Conservation (phyloP, 2,329 filamentous ascomycete species). For the Arthrinium phaeospermum region DNA sequence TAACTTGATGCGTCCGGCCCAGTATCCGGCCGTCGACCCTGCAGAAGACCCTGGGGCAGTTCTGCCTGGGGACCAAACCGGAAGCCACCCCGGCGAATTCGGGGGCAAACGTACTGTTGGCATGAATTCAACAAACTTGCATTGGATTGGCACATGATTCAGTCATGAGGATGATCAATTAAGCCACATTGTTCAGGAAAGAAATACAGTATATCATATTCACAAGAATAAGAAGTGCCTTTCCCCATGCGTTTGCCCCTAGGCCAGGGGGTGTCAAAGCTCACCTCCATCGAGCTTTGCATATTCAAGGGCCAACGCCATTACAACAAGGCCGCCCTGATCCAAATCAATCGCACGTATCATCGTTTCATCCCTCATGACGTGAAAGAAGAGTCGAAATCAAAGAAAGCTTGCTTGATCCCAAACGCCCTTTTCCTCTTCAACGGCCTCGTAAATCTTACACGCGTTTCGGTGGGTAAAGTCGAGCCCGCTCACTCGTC, state of each 20-base stretch:
- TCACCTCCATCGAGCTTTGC: background rate
- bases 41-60: too few relatives aligned
- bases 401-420: background rate
- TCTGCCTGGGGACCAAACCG: too few relatives aligned
- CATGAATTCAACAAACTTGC: too few relatives aligned
- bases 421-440: background rate
- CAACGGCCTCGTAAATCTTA: background rate
- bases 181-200: background rate
- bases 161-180: constrained; percentile 3
- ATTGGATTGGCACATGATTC: background rate
- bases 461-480: background rate
- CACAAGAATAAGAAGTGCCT: constrained; percentile 13
- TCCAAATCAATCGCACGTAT: constrained; percentile 13
- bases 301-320: background rate
- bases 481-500: constrained; percentile 19
- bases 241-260: background rate
- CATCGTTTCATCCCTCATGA: background rate
- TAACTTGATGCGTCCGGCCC: too few relatives aligned
- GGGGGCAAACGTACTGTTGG: too few relatives aligned
- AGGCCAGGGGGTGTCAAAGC: background rate
- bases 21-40: too few relatives aligned
- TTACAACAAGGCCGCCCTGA: background rate
- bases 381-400: background rate
- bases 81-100: too few relatives aligned
- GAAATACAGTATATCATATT: constrained; percentile 13